A percentile compares a stretch with the other conserved stretches of the same genome.
These are phyloP conservation scores for Colletotrichum salicis DNA, from an alignment of 2,329 filamentous ascomycete species.

Conservation along the genomic window DNA sequence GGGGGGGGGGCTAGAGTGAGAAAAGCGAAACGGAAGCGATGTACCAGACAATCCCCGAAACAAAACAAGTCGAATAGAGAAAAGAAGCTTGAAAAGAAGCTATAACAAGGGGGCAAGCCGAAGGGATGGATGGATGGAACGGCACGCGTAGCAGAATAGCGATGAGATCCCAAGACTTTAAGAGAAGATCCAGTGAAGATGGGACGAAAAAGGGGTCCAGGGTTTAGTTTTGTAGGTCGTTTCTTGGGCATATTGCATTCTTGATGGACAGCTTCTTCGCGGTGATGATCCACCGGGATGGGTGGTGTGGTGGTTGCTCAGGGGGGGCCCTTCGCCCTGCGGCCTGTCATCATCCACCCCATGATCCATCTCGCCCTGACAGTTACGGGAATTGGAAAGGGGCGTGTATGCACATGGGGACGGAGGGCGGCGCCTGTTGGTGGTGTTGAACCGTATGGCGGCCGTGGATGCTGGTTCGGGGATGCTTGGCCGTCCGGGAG, in stretches of 20 bases:
- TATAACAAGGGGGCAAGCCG: neutral
- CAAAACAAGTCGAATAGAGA: neutral
- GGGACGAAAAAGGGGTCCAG: neutral
- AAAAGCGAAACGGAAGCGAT: conserved; percentile 13
- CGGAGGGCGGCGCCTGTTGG: neutral
- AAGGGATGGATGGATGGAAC: neutral
- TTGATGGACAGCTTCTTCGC: neutral
- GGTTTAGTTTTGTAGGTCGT: conserved; percentile 19
- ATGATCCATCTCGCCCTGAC: neutral
- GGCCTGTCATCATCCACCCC: neutral
- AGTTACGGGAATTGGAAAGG: neutral
- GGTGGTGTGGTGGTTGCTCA: conserved; percentile 2
- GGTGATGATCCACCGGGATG: conserved; percentile 11
- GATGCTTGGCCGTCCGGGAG: neutral
- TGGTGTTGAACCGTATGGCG: neutral
- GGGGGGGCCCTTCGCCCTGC: neutral
- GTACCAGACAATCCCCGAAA: conserved; percentile 19
- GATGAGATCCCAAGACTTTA: neutral
- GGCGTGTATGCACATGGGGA: neutral
- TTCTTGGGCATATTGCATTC: neutral
- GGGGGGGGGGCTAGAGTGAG: neutral
- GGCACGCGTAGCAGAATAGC: conserved; percentile 1
- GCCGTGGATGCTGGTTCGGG: neutral
- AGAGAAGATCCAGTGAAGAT: neutral
- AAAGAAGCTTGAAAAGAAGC: neutral